Percentiles rank a stretch among this genome's conserved stretches.
Conservation (phyloP, 2,329 filamentous ascomycete species). For the Herpotrichia juniperi region DNA sequence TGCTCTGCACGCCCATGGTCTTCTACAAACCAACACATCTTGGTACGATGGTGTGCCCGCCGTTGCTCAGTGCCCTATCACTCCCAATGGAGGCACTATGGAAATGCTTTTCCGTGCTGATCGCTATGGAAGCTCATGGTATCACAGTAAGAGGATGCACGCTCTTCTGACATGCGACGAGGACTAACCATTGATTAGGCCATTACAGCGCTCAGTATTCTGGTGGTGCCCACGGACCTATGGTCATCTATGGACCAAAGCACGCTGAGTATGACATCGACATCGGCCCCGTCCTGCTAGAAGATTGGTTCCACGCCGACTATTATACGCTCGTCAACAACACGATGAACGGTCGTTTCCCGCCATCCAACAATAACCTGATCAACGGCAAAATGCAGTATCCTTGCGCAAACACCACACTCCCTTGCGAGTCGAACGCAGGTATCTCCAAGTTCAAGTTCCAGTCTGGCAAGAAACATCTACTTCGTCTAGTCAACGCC, state of each 20-base stretch:
- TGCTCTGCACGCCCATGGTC: slow-evolving; percentile 41
- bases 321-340: slow-evolving; percentile 12
- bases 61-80: slow-evolving; percentile 42
- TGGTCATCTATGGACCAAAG: slow-evolving; percentile 33
- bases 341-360: slow-evolving; percentile 12
- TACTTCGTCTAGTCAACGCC: slow-evolving; percentile 48
- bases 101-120: slow-evolving; percentile 26
- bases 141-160: slow-evolving; percentile 9
- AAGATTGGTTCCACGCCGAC: slow-evolving; percentile 23
- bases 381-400: slow-evolving; percentile 37
- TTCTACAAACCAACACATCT: slow-evolving; percentile 38
- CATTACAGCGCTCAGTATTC: slow-evolving; percentile 38
- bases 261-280: slow-evolving; percentile 31
- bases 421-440: slow-evolving; percentile 24
- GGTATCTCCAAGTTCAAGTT: slow-evolving; percentile 43
- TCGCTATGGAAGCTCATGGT: slow-evolving; percentile 30
- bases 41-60: slow-evolving; percentile 46
- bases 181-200: slow-evolving; percentile 3
- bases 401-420: slow-evolving; percentile 23
- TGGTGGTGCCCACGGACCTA: slow-evolving; percentile 31
- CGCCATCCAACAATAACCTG: slow-evolving; percentile 27
- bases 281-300: slow-evolving; percentile 31
- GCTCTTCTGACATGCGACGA: background rate
- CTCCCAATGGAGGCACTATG: slow-evolving; percentile 28
- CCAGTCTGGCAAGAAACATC: slow-evolving; percentile 46